Conservation (phyloP, 208 protist genomes). For the Leishmania guyanensis region DNA sequence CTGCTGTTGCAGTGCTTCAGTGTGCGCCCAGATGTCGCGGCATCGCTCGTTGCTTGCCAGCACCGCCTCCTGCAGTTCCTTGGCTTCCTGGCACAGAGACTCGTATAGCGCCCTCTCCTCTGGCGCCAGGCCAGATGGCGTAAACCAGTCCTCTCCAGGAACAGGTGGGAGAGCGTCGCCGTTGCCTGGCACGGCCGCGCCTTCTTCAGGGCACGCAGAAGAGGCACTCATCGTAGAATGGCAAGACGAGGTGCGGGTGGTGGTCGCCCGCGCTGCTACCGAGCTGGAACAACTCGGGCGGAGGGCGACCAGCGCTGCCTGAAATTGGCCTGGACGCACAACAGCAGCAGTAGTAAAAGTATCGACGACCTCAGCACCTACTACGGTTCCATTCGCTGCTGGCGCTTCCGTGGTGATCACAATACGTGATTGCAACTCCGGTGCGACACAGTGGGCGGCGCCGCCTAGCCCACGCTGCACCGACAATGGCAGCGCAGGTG, state of each 20-base stretch:
- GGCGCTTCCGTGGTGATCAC: constrained; percentile 8
- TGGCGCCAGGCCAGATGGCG: constrained; percentile 24
- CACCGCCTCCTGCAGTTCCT: constrained; percentile 51
- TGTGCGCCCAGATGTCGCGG: constrained; percentile 34
- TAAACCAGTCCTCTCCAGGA: constrained; percentile 26
- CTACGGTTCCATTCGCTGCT: not conserved
- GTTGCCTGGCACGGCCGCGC: not conserved
- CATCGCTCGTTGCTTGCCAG: constrained; percentile 44
- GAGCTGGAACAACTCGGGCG: constrained; percentile 20
- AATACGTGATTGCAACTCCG: constrained; percentile 34
- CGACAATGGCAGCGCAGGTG: not conserved
- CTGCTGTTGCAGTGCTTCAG: constrained; percentile 40
- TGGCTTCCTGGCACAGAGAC: constrained; percentile 43
- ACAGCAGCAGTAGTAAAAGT: not conserved
- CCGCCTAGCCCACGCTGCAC: constrained; percentile 23
- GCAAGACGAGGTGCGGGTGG: constrained; percentile 13
- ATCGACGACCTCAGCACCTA: not conserved
- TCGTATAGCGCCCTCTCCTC: constrained; percentile 33
- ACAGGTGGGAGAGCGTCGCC: not conserved
- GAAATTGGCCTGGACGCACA: constrained; percentile 21
- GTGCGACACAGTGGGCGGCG: constrained; percentile 16
- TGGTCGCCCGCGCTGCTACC: constrained; percentile 1
- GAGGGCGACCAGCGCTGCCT: constrained; percentile 29
- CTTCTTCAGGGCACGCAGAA: not conserved
- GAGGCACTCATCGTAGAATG: constrained; percentile 8